Base-by-base conservation (phyloP, 1,284 basidiomycete species). In the Sphaerobolus stellatus region DNA sequence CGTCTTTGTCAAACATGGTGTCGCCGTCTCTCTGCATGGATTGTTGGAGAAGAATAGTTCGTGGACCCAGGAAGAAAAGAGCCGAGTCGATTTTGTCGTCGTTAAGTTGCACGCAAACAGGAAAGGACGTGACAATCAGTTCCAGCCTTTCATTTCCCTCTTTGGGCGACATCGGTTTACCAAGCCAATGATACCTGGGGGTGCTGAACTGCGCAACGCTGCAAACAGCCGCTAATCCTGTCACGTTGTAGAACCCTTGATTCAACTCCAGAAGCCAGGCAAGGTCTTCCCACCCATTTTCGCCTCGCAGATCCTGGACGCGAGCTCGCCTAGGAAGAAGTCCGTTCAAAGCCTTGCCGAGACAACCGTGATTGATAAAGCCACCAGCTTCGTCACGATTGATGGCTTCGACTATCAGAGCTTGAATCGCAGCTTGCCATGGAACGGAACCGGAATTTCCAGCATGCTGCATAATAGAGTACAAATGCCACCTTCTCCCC, bases 191-290 rank as follows among this genome's bases (percentile, higher is more conserved):
- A 38, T 62, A 53, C 5, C 52, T 51, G 4, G 38, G 33, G 1
- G 52, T 52, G 2, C 29, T 34, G 4, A 51, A 40, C 3, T 61
- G 55, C 2, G 54, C 40, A 14, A 64, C 36, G 24, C 54, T 48
- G 33, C 63, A 66, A 0, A 61, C 50, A 6, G 65, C 61, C 24
- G 64, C 64, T 6, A 66, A 58, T 40, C 56, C 51, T 1, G 64
- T 59, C 4, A 60, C 51, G 41, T 66, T 66, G 47, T 65, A 66
- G 44, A 64, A 66, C 7, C 64, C 65, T 50, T 66, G 64, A 46
- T 66, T 66, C 4, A 66, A 47, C 49, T 66, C 65, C 20, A 66
- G 52, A 22, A 66, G 43, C 65, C 64, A 65, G 18, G 62, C 61
- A 16, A 66, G 54, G 48, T 66, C 65, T 6, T 44, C 60, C 65